Evolutionary conservation across 2,329 filamentous ascomycete species (phyloP).

Genomic region (Xylariaceae sp.): DNA sequence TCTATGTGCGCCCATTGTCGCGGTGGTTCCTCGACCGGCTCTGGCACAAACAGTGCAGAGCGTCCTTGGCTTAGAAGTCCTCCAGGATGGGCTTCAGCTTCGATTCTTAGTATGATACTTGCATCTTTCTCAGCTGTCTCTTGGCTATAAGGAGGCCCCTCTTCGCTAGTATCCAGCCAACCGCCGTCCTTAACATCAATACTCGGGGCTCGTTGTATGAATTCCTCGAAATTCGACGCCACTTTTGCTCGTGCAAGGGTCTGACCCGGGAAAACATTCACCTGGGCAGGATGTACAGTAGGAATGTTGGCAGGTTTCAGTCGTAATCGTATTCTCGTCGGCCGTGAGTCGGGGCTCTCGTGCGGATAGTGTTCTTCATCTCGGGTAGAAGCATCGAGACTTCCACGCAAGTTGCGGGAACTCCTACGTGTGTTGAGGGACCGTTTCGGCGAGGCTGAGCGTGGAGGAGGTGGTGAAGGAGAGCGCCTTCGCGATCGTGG

Average conservation of each 20-base stretch:
- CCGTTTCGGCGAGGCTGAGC: conserved; percentile 30
- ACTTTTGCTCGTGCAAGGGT: conserved; percentile 42
- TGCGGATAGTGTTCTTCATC: conserved; percentile 10
- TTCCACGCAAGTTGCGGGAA: conserved; percentile 33
- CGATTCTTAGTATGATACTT: conserved; percentile 61
- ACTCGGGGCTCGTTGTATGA: conserved; percentile 44
- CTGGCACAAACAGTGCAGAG: conserved; percentile 70
- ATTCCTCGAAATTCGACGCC: conserved; percentile 54
- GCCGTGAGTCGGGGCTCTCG: conserved; percentile 21
- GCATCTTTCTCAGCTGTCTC: conserved; percentile 67
- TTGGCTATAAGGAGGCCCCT: conserved; percentile 53
- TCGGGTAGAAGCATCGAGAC: conserved; percentile 21
- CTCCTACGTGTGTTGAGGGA: conserved; percentile 40
- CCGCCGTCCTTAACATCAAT: conserved; percentile 57
- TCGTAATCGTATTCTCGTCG: conserved; percentile 43
- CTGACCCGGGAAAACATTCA: conserved; percentile 38
- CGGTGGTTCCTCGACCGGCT: conserved; percentile 67
- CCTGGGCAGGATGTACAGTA: conserved; percentile 55
- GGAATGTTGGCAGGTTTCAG: conserved; percentile 48
- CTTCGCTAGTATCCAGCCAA: conserved; percentile 46
- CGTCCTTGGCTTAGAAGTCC: conserved; percentile 67
- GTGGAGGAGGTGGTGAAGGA: conserved; percentile 33
- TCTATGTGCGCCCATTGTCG: conserved; percentile 84
- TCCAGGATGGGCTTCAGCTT: conserved; percentile 69
- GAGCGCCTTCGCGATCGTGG: conserved; percentile 34